Percentiles rank a stretch among this genome's conserved stretches.
phyloP scores from a whole-genome alignment of 257 asterid species.

The Penstemon davidsonii region DNA sequence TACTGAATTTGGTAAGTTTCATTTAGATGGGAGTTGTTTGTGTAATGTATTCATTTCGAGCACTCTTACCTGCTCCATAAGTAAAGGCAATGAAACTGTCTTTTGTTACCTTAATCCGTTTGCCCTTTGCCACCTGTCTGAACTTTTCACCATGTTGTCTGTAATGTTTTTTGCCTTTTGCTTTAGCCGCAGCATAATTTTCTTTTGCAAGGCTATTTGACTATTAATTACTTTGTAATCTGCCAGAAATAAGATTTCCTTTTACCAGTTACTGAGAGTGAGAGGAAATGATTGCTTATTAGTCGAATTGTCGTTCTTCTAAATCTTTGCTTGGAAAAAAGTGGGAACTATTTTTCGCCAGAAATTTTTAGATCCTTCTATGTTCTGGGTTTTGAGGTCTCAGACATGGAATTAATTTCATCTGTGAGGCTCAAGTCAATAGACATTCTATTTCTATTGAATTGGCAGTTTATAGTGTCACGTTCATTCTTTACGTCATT shows the following conservation, averaged over 20 bases:
- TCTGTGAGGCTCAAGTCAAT: too few relatives aligned
- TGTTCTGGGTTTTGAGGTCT: not conserved
- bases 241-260: not conserved
- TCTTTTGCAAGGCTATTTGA: slow-evolving; percentile 8
- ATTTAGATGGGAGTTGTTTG: not conserved
- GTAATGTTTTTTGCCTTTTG: not conserved
- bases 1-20: not conserved
- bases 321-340: slow-evolving; percentile 11
- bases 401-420: not conserved
- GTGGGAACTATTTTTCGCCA: not conserved
- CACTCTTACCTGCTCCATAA: slow-evolving; percentile 1
- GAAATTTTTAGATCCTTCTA: not conserved
- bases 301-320: not conserved
- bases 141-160: not conserved
- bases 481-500: not conserved
- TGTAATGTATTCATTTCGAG: slow-evolving; percentile 3
- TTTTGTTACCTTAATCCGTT: not conserved
- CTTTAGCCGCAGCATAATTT: not conserved
- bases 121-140: not conserved
- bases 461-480: not conserved
- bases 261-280: not conserved
- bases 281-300: not conserved
- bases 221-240: not conserved
- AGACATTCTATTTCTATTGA: not conserved
- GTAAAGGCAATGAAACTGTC: not conserved